Percentiles rank a stretch among this genome's conserved stretches.
Conservation (phyloP, 2,329 filamentous ascomycete species). For the Whalleya microplaca region DNA sequence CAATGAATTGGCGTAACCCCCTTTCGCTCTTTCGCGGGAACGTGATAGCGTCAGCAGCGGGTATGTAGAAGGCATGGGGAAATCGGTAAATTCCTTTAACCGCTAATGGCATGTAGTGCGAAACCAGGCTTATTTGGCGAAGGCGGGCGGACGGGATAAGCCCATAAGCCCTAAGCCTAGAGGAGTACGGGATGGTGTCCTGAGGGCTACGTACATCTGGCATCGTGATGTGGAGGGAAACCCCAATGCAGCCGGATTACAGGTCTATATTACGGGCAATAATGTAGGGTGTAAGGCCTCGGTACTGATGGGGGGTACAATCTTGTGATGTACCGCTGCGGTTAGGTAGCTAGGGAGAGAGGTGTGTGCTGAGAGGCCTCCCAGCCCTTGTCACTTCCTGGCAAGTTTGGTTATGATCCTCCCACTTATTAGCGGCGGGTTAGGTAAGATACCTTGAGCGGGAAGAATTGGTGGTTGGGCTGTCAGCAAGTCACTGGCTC, state of each 20-base stretch:
- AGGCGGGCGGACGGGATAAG: not conserved
- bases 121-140: not conserved
- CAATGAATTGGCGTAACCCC: constrained; percentile 1
- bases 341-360: constrained; percentile 12
- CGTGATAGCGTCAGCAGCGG: constrained; percentile 18
- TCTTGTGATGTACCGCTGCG: not conserved
- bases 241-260: not conserved
- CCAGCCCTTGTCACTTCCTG: constrained; percentile 3
- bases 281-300: not conserved
- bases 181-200: too few relatives aligned
- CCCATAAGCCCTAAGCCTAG: not conserved
- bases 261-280: not conserved
- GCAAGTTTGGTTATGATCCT: constrained; percentile 4
- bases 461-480: constrained; percentile 6
- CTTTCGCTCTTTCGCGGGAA: not conserved
- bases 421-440: constrained; percentile 24
- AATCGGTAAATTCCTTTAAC: constrained; percentile 16
- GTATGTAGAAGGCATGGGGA: constrained; percentile 18
- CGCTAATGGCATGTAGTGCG: too few relatives aligned
- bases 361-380: constrained; percentile 1
- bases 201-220: not conserved
- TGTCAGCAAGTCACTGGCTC: constrained; percentile 22
- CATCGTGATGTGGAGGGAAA: not conserved
- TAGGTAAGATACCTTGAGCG: constrained; percentile 25
- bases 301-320: not conserved